phyloP scores from a whole-genome alignment of 2,329 filamentous ascomycete species.

The Penicillium hesseltinei region DNA sequence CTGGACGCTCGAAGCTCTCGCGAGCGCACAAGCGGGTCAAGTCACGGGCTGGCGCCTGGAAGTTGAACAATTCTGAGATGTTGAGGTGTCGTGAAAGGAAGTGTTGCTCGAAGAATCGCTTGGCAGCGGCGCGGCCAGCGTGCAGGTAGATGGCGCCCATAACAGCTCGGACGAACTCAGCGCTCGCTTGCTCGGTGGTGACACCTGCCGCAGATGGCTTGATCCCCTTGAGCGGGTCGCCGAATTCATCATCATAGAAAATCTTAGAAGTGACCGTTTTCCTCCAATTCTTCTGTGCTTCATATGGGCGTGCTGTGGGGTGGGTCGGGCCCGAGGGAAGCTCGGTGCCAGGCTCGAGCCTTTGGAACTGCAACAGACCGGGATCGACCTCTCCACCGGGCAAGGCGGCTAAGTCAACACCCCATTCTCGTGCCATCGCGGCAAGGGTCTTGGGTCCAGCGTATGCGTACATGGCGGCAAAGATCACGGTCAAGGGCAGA shows the following conservation, averaged over 20 bases:
- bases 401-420: slow-evolving; percentile 80
- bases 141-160: slow-evolving; percentile 85
- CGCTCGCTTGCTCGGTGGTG: slow-evolving; percentile 60
- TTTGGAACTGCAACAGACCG: slow-evolving; percentile 77
- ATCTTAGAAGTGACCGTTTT: slow-evolving; percentile 73
- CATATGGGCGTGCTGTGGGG: slow-evolving; percentile 44
- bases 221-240: slow-evolving; percentile 54
- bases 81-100: slow-evolving; percentile 77
- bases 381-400: slow-evolving; percentile 91
- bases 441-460: slow-evolving; percentile 72
- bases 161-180: slow-evolving; percentile 77
- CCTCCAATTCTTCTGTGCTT: slow-evolving; percentile 59
- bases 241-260: slow-evolving; percentile 81
- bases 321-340: slow-evolving; percentile 41
- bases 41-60: slow-evolving; percentile 80
- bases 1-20: slow-evolving; percentile 83
- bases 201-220: slow-evolving; percentile 37
- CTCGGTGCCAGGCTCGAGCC: slow-evolving; percentile 45
- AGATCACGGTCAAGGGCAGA: slow-evolving; percentile 82
- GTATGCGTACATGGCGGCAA: slow-evolving; percentile 81
- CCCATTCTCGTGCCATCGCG: slow-evolving; percentile 79
- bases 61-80: slow-evolving; percentile 75
- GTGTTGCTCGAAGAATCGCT: slow-evolving; percentile 79
- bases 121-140: slow-evolving; percentile 72
- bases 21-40: slow-evolving; percentile 77